Conservation (phyloP, 768 basidiomycete genomes). For the Tricholoma saponaceum region DNA sequence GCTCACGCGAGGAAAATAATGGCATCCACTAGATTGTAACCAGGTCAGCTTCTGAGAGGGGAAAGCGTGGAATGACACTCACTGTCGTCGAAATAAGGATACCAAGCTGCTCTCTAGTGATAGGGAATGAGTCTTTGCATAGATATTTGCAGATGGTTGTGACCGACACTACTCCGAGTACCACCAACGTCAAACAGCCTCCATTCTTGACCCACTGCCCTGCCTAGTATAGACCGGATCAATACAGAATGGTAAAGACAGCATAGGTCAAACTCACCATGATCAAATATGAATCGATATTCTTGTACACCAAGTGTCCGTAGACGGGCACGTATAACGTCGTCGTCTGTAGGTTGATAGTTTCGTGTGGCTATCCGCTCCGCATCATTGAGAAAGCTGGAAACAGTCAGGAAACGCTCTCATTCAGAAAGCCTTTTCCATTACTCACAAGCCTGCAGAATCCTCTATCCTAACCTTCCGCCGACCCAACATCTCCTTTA, state of each 20-base stretch:
- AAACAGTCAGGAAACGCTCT: background rate
- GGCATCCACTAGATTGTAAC: conserved; percentile 48
- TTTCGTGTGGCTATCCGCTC: conserved; percentile 57
- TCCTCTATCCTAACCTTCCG: conserved; percentile 61
- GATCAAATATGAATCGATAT: conserved; percentile 61
- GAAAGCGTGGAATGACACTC: conserved; percentile 11
- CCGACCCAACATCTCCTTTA: conserved; percentile 55
- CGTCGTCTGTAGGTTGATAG: conserved; percentile 71
- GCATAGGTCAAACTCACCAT: conserved; percentile 38
- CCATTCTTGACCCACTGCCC: conserved; percentile 68
- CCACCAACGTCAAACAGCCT: conserved; percentile 81
- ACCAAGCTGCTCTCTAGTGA: conserved; percentile 66
- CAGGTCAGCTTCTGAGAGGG: background rate
- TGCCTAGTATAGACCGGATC: conserved; percentile 36
- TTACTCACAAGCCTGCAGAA: conserved; percentile 67
- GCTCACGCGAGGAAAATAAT: conserved; percentile 79
- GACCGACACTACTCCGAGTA: conserved; percentile 59
- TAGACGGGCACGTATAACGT: conserved; percentile 75
- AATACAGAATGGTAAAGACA: conserved; percentile 1
- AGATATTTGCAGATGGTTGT: conserved; percentile 3
- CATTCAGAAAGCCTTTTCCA: conserved; percentile 4
- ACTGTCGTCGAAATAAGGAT: conserved; percentile 77
- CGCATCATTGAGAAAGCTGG: conserved; percentile 67
- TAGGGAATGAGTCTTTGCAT: conserved; percentile 2
- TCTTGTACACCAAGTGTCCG: conserved; percentile 79